Evolutionary conservation across 2,329 filamentous ascomycete species (phyloP).

Genomic region (Phaeosphaeriaceae sp.): DNA sequence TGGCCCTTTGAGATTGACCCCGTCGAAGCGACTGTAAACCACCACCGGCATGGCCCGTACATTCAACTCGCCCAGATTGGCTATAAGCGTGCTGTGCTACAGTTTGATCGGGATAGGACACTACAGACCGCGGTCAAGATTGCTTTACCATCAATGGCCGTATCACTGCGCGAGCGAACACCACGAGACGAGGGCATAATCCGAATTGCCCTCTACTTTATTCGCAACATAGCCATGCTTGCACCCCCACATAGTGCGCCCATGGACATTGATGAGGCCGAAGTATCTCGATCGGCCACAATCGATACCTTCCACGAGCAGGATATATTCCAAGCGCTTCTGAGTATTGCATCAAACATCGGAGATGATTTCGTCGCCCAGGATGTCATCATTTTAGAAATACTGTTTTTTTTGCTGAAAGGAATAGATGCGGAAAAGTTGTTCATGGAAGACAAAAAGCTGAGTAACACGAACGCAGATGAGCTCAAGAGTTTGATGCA

Average conservation of each 20-base stretch:
- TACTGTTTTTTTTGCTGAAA: constrained; percentile 90
- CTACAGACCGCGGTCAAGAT: constrained; percentile 81
- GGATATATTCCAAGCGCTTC: constrained; percentile 82
- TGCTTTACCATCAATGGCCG: constrained; percentile 84
- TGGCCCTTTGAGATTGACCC: constrained; percentile 87
- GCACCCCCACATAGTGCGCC: constrained; percentile 73
- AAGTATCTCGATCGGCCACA: constrained; percentile 84
- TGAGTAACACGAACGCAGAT: constrained; percentile 70
- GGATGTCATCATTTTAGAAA: constrained; percentile 88
- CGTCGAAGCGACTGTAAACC: constrained; percentile 86
- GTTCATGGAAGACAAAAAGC: constrained; percentile 80
- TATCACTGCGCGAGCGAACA: constrained; percentile 75
- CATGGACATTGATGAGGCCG: constrained; percentile 85
- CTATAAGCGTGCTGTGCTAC: constrained; percentile 89
- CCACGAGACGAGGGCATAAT: constrained; percentile 89
- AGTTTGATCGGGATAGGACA: constrained; percentile 77
- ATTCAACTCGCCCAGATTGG: constrained; percentile 84
- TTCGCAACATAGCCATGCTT: constrained; percentile 89
- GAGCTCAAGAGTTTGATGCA: constrained; percentile 77
- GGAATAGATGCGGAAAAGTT: constrained; percentile 83
- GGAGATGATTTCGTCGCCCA: constrained; percentile 91
- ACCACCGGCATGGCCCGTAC: constrained; percentile 89
- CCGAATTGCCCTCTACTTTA: constrained; percentile 84
- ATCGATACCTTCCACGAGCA: constrained; percentile 91
- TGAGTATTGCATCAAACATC: constrained; percentile 90